A percentile compares a stretch with the other conserved stretches of the same genome.
Evolutionary conservation across 1,284 basidiomycete species (phyloP).

Genomic region (Marasmius tenuissimus): DNA sequence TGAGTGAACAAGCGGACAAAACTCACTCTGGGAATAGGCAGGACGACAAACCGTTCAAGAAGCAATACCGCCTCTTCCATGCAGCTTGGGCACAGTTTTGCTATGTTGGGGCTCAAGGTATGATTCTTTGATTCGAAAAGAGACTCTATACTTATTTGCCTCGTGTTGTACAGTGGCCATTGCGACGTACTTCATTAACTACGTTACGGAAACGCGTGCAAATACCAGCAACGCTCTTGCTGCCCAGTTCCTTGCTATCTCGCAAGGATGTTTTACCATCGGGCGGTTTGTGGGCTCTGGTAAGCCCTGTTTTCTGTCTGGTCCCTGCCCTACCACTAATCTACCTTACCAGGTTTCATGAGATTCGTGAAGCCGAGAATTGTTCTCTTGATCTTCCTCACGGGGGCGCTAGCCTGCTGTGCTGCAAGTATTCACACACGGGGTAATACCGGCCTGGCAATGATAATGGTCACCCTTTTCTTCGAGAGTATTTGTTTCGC

Average conservation of each 20-base stretch:
- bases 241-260: slow-evolving; percentile 31
- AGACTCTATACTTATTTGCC: background rate
- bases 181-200: slow-evolving; percentile 35
- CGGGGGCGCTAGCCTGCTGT: slow-evolving; percentile 27
- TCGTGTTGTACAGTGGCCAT: slow-evolving; percentile 24
- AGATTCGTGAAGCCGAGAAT: slow-evolving; percentile 27
- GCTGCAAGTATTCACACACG: slow-evolving; percentile 27
- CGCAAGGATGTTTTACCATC: slow-evolving; percentile 32
- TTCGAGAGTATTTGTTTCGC: slow-evolving; percentile 37
- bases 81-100: slow-evolving; percentile 34
- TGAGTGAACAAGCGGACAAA: slow-evolving; percentile 32
- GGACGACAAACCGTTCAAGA: slow-evolving; percentile 26
- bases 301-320: too few relatives aligned
- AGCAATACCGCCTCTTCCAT: slow-evolving; percentile 30
- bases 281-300: slow-evolving; percentile 30
- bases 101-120: slow-evolving; percentile 32
- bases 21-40: slow-evolving; percentile 25
- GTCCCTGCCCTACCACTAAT: too few relatives aligned
- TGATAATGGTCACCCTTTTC: slow-evolving; percentile 31
- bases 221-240: slow-evolving; percentile 23
- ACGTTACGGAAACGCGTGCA: slow-evolving; percentile 27
- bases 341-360: slow-evolving; percentile 20
- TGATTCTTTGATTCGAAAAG: background rate
- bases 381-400: slow-evolving; percentile 28
- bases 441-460: slow-evolving; percentile 29